These are phyloP conservation scores for Kwoniella sp. DNA, from an alignment of 768 basidiomycete genomes.

Conservation along the genomic window DNA sequence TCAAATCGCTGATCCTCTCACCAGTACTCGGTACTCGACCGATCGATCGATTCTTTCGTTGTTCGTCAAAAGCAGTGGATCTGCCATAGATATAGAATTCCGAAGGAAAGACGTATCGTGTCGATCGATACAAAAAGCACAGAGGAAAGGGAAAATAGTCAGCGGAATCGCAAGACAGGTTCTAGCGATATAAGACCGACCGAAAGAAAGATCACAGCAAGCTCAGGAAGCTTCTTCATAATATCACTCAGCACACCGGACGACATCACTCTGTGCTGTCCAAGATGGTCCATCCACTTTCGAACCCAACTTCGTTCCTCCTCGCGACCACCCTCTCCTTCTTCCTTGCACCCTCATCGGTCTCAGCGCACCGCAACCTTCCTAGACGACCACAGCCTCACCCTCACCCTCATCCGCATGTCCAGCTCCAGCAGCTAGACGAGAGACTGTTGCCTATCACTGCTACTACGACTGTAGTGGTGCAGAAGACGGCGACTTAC, in stretches of 20 bases:
- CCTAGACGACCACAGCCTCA: constrained; percentile 14
- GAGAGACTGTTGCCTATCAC: constrained; percentile 52
- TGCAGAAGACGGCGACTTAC: constrained; percentile 39
- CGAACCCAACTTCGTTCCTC: constrained; percentile 15
- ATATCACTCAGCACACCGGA: not conserved
- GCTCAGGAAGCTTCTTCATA: constrained; percentile 17
- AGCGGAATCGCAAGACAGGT: constrained; percentile 4
- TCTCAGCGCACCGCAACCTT: constrained; percentile 19
- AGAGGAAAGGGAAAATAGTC: not conserved
- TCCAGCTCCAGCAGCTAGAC: constrained; percentile 30
- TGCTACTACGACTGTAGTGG: constrained; percentile 50
- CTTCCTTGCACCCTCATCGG: constrained; percentile 4
- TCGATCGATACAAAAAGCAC: too few species aligned
- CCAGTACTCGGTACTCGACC: too few species aligned
- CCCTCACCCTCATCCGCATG: constrained; percentile 1
- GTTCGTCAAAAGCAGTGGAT: constrained; percentile 13
- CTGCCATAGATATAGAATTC: constrained; percentile 9
- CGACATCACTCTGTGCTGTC: not conserved
- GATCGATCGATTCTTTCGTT: too few species aligned
- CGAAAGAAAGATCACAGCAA: not conserved
- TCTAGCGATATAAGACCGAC: constrained; percentile 4
- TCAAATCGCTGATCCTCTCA: too few species aligned
- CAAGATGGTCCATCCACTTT: constrained; percentile 13
- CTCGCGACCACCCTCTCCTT: constrained; percentile 9
- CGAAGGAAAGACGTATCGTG: too few species aligned